These are phyloP conservation scores for Bidens hawaiensis DNA, from an alignment of 140 eudicot species.

Conservation along the genomic window DNA sequence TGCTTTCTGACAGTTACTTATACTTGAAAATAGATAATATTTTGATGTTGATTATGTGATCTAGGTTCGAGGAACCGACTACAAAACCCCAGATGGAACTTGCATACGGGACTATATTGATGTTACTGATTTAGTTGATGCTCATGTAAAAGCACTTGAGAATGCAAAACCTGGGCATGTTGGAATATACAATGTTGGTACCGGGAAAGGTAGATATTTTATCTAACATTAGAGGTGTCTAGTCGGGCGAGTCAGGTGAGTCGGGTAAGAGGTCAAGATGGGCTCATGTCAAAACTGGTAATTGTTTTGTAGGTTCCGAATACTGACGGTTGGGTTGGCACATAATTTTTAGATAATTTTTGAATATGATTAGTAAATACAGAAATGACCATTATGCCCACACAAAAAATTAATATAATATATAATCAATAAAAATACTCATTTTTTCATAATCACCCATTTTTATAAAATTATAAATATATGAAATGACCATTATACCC, in stretches of 20 bases:
- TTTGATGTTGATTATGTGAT: neutral
- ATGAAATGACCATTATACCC: neutral
- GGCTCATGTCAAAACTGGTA: neutral
- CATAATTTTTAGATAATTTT: neutral
- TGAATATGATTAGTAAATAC: neutral
- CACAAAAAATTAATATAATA: neutral
- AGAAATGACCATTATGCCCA: no score
- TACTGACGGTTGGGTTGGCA: neutral
- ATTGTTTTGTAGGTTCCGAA: neutral
- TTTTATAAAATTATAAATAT: neutral
- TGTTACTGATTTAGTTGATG: slow-evolving; percentile 75
- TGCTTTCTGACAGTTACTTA: neutral
- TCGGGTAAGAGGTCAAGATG: neutral
- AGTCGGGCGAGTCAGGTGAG: neutral
- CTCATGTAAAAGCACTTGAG: slow-evolving; percentile 76
- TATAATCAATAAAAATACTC: neutral
- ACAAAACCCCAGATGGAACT: slow-evolving; percentile 72
- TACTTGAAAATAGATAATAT: neutral
- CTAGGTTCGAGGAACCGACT: slow-evolving; percentile 74
- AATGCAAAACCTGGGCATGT: slow-evolving; percentile 50
- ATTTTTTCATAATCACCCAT: neutral
- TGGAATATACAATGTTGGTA: slow-evolving; percentile 84
- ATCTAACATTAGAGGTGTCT: neutral
- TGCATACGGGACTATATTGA: slow-evolving; percentile 85
- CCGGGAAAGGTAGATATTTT: slow-evolving; percentile 61